Evolutionary conservation across 2,329 filamentous ascomycete genomes (phyloP), one percentile per base, ranked within the genome.

Genomic region (Sporothrix luriei): DNA sequence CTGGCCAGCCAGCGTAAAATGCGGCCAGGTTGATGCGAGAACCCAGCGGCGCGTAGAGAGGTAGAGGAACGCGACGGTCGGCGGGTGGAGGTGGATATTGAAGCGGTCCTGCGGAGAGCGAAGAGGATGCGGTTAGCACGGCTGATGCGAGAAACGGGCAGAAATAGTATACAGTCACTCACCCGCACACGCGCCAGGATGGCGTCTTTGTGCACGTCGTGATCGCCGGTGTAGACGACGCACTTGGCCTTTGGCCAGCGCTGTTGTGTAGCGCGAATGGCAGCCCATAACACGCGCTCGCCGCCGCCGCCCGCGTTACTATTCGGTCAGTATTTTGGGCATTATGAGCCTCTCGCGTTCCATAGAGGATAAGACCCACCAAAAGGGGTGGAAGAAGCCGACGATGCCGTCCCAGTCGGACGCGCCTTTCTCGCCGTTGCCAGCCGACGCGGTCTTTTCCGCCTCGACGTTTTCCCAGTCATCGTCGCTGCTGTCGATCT

Each of bases 371-470:
- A 48, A 10, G 38, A 66, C 85, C 73, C 83, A 94, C 92, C 95
- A 98, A 79, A 97, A 99, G 1, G 95, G 95, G 79, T 99, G 95
- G 78, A 99, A 97, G 84, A 99, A 98, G 61, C 93, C 95, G 72
- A 98, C 88, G 68, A 97, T 88, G 43, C 94, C 94, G 72, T 89
- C 84, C 91, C 92, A 97, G 59, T 90, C 84, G 73, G 85, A 82
- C 70, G 85, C 82, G 13, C 78, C 79, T 69, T 79, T 80, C 68
- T 80, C 77, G 61, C 77, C 77, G 70, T 77, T 76, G 78, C 79
- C 72, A 78, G 82, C 75, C 16, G 75, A 76, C 9, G 75, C 78
- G 2, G 72, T 66, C 3, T 77, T 75, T 5, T 83, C 80, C 48
- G 82, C 80, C 71, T 90, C 86, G 29, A 92, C 84, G 75, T 88